Evolutionary conservation across 2,329 filamentous ascomycete species (phyloP), one percentile per base, ranked within the genome.

Genomic region (Pyricularia sp.): DNA sequence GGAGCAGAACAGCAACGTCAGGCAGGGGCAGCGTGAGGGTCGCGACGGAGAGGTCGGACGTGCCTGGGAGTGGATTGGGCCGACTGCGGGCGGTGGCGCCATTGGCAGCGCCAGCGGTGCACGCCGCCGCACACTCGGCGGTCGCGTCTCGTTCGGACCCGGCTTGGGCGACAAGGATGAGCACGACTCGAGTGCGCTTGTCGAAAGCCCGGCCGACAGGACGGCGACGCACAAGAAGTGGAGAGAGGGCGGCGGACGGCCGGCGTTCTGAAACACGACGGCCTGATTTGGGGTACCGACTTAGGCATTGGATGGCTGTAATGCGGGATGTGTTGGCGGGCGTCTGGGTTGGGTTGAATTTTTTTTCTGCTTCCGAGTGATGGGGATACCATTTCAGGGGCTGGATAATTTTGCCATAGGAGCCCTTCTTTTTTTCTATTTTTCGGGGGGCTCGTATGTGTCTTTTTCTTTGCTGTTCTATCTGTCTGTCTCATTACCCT

Each of bases 1-100:
- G 0, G 95, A 99, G 79, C 89, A 90, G 78, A 99, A 99, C 78
- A 91, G 92, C 70, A 99, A 99, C 75, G 91, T 99, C 20, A 86
- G 95, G 61, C 92, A 86, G 0, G 83, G 85, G 80, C 79, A 94
- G 85, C 81, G 93, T 82, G 81, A 91, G 85, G 79, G 90, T 65
- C 80, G 83, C 68, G 89, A 84, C 73, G 88, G 88, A 42, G 88
- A 90, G 75, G 84, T 91, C 33, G 87, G 86, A 31, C 82, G 87
- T 31, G 88, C 87, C 0, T 90, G 88, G 88, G 88, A 90, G 75
- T 90, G 88, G 88, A 90, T 90, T 71, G 88, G 88, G 0, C 85
- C 87, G 17, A 80, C 83, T 23, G 30, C 66, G 26, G 66, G 12
- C 23, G 82, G 81, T 36, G 81, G 82, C 36, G 79, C 69, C 69